Evolutionary conservation across 129 eudicot species (phyloP), one percentile per base, ranked within the genome.

Genomic region (Pittosporum tobira): DNA sequence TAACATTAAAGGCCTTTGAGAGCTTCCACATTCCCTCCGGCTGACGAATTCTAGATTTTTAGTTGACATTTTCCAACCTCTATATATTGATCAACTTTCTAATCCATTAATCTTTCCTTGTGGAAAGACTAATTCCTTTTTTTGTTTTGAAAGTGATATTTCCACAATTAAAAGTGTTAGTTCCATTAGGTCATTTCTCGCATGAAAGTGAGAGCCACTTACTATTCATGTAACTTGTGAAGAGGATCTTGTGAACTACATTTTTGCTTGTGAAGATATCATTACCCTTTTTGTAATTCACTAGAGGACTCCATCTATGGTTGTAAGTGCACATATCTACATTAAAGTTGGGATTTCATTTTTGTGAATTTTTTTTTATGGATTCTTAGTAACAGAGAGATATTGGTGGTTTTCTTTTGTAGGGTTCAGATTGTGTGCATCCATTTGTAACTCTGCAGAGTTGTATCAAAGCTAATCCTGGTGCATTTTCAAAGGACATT

Each of bases 341-440:
- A 4, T 56, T 37, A 29, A 55, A 30, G 31, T 38, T 48, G 30
- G 21, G 5, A 34, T n/a, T n/a, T n/a, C n/a, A n/a, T n/a, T n/a
- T n/a, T n/a, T n/a, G n/a, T n/a, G n/a, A n/a, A n/a, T n/a, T n/a
- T n/a, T n/a, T n/a, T n/a, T n/a, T n/a, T n/a, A n/a, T n/a, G n/a
- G n/a, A n/a, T n/a, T n/a, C n/a, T n/a, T 1, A 18, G 1, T 47
- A 34, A 37, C 19, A 38, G 47, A 27, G 1, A 22, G 20, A 24
- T 24, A 36, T 50, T 19, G 18, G 2, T 52, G 51, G 30, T 63
- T 36, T 42, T 23, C 21, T 42, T 63, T 56, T 66, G 68, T 45
- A 78, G 88, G 98, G 98, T 22, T 86, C 98, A 1, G 98, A 90
- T 59, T 90, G 98, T 48, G 98, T 90, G 69, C 63, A 76, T 34